Percentiles rank a stretch among this genome's conserved stretches.
Evolutionary conservation across 2,329 filamentous ascomycete genomes (phyloP).

Genomic region (Hypoxylon sp.): DNA sequence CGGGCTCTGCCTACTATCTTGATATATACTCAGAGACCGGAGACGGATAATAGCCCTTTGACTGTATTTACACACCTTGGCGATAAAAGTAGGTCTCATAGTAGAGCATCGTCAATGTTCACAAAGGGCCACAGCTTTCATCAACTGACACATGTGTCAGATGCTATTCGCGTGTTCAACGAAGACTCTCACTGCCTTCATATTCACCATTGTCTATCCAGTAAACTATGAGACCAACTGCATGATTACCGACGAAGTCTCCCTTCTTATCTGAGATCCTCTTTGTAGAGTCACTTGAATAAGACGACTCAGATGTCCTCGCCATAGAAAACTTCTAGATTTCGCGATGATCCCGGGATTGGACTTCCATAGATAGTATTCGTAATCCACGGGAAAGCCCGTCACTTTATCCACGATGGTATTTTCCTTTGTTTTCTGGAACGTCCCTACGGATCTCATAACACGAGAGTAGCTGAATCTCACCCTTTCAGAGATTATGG

Average conservation of each 20-base stretch:
- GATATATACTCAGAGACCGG: background rate
- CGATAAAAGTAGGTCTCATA: slow-evolving; percentile 31
- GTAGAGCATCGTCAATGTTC: slow-evolving; percentile 6
- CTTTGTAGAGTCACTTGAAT: slow-evolving; percentile 44
- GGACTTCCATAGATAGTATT: slow-evolving; percentile 18
- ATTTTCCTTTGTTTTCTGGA: slow-evolving; percentile 39
- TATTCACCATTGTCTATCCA: slow-evolving; percentile 30
- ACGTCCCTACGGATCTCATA: slow-evolving; percentile 37
- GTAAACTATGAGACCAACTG: slow-evolving; percentile 32
- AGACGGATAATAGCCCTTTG: slow-evolving; percentile 12
- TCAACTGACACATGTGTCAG: slow-evolving; percentile 33
- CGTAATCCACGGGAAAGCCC: slow-evolving; percentile 16
- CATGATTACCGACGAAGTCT: slow-evolving; percentile 37
- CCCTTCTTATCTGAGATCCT: slow-evolving; percentile 4
- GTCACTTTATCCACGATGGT: slow-evolving; percentile 37
- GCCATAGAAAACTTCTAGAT: slow-evolving; percentile 45
- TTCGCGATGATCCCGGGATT: slow-evolving; percentile 15
- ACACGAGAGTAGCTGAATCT: slow-evolving; percentile 22
- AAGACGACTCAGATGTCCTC: slow-evolving; percentile 42
- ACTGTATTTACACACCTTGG: background rate
- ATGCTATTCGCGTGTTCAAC: slow-evolving; percentile 34
- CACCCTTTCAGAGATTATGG: slow-evolving; percentile 39
- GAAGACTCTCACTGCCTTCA: slow-evolving; percentile 27
- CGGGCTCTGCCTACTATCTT: background rate
- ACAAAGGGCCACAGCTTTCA: slow-evolving; percentile 37